Percentiles rank a stretch among this genome's conserved stretches.
Evolutionary conservation across 2,329 filamentous ascomycete species (phyloP).

Genomic region (Trichothecium roseum): DNA sequence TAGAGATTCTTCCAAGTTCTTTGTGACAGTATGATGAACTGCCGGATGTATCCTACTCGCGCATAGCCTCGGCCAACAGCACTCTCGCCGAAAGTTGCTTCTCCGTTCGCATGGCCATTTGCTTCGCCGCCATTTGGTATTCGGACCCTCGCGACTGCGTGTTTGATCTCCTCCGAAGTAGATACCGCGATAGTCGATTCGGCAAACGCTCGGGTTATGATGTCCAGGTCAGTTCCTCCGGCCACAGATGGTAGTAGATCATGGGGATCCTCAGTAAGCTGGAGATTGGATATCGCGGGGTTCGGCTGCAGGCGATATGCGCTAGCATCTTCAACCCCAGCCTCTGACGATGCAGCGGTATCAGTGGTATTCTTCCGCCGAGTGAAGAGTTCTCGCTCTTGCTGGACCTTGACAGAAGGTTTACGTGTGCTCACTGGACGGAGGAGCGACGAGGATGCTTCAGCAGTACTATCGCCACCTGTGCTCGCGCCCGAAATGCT

Average conservation of each 20-base stretch:
- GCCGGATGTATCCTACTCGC: slow-evolving; percentile 66
- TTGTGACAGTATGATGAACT: slow-evolving; percentile 82
- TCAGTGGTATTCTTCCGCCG: slow-evolving; percentile 52
- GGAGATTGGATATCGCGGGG: slow-evolving; percentile 34
- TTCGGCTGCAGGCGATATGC: slow-evolving; percentile 42
- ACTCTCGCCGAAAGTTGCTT: slow-evolving; percentile 32
- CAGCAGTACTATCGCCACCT: slow-evolving; percentile 54
- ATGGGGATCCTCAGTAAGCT: slow-evolving; percentile 60
- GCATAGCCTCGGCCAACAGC: slow-evolving; percentile 70
- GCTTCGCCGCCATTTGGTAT: slow-evolving; percentile 55
- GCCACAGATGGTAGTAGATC: slow-evolving; percentile 49
- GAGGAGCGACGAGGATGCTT: slow-evolving; percentile 41
- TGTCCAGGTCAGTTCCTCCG: slow-evolving; percentile 68
- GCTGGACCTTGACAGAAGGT: slow-evolving; percentile 72
- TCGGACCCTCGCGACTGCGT: slow-evolving; percentile 53
- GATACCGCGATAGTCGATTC: slow-evolving; percentile 66
- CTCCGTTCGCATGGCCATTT: slow-evolving; percentile 35
- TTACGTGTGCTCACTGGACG: slow-evolving; percentile 61
- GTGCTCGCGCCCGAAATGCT: slow-evolving; percentile 70
- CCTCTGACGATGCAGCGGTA: slow-evolving; percentile 53
- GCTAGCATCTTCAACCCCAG: slow-evolving; percentile 37
- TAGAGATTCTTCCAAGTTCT: slow-evolving; percentile 97
- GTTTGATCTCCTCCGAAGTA: slow-evolving; percentile 69
- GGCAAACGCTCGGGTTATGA: slow-evolving; percentile 65
- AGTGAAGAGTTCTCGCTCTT: slow-evolving; percentile 85